phyloP scores from a whole-genome alignment of 495 filamentous ascomycete species.

The Gamarada debralockiae region DNA sequence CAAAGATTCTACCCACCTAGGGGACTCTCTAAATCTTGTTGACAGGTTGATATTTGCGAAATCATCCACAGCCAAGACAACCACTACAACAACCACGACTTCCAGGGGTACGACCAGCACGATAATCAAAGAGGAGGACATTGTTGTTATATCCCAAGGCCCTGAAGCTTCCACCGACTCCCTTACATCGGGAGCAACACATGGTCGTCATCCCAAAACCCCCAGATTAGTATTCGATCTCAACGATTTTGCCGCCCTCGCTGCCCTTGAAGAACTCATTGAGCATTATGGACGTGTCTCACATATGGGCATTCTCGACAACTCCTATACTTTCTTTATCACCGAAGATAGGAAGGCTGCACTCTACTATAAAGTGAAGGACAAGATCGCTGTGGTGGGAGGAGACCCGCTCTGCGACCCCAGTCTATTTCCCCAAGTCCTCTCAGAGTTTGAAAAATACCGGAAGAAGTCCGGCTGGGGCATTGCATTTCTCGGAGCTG shows the following conservation, averaged over 20 bases:
- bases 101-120: background rate
- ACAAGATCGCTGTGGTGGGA: slow-evolving; percentile 33
- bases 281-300: slow-evolving; percentile 34
- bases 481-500: slow-evolving; percentile 37
- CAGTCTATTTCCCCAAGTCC: slow-evolving; percentile 20
- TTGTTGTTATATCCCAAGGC: background rate
- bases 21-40: background rate
- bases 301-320: slow-evolving; percentile 43
- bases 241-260: slow-evolving; percentile 29
- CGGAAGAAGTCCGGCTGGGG: slow-evolving; percentile 27
- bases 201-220: background rate
- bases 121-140: background rate
- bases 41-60: slow-evolving; percentile 1
- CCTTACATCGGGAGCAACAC: background rate
- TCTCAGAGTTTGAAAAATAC: slow-evolving; percentile 36
- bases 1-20: background rate
- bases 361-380: slow-evolving; percentile 37
- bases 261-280: slow-evolving; percentile 29
- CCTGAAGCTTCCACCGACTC: background rate
- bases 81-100: background rate
- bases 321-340: slow-evolving; percentile 39
- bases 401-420: slow-evolving; percentile 38
- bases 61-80: background rate
- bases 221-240: slow-evolving; percentile 9
- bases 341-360: slow-evolving; percentile 33